phyloP scores from a whole-genome alignment of 2,329 filamentous ascomycete species.

The Phyllosticta ampelicida region DNA sequence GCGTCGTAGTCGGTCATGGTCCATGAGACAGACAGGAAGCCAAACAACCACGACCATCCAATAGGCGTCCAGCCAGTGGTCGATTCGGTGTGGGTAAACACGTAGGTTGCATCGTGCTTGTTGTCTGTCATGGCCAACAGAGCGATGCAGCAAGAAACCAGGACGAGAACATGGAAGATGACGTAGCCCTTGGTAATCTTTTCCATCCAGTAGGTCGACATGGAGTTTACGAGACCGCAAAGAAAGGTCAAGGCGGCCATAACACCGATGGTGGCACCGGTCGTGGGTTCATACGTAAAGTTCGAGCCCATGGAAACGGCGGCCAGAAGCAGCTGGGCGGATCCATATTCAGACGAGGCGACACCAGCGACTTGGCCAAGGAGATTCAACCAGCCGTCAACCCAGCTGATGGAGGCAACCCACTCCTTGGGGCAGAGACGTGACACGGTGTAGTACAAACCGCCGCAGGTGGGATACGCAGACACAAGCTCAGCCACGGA shows the following conservation, averaged over 20 bases:
- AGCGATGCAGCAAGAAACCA: conserved; percentile 42
- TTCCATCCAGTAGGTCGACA: conserved; percentile 49
- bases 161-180: conserved; percentile 44
- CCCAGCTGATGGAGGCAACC: conserved; percentile 38
- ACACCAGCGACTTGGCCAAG: conserved; percentile 44
- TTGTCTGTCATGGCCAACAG: conserved; percentile 41
- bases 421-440: conserved; percentile 39
- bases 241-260: conserved; percentile 45
- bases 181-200: conserved; percentile 48
- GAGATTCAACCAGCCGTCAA: conserved; percentile 42
- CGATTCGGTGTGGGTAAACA: conserved; percentile 44
- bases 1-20: conserved; percentile 49
- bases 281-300: conserved; percentile 38
- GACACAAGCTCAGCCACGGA: conserved; percentile 48
- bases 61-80: conserved; percentile 43
- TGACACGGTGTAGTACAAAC: conserved; percentile 47
- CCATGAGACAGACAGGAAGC: conserved; percentile 50
- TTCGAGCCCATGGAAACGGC: conserved; percentile 42
- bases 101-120: conserved; percentile 43
- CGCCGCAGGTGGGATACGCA: conserved; percentile 47
- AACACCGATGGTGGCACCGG: conserved; percentile 40
- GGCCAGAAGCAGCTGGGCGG: conserved; percentile 46
- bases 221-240: conserved; percentile 43
- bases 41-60: conserved; percentile 49
- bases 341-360: conserved; percentile 48